These are phyloP conservation scores for Colletotrichum phormii DNA, from an alignment of 2,329 filamentous ascomycete species.

Conservation along the genomic window DNA sequence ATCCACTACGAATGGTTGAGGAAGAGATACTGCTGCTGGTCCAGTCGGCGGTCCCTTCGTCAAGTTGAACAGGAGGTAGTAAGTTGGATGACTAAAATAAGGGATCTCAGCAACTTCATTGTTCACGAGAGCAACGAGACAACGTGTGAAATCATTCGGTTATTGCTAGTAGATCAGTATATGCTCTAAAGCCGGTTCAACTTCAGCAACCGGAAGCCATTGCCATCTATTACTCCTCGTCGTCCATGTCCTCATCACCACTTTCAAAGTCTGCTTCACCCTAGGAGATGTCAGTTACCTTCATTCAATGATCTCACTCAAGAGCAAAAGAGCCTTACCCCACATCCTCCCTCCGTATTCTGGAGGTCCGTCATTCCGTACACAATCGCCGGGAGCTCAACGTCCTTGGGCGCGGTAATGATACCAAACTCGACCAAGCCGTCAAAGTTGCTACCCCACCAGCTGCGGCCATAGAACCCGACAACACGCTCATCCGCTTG, in stretches of 20 bases:
- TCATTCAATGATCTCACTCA: neutral
- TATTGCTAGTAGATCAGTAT: too few relatives aligned
- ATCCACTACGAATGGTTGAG: neutral
- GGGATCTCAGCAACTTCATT: too few relatives aligned
- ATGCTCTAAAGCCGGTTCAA: too few relatives aligned
- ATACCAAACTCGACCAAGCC: conserved; percentile 58
- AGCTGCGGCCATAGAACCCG: conserved; percentile 57
- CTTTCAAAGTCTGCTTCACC: neutral
- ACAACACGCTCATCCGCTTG: conserved; percentile 52
- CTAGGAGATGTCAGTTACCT: neutral
- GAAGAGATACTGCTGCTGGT: conserved; percentile 2
- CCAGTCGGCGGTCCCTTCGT: neutral
- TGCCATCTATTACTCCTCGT: neutral
- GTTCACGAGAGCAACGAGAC: too few relatives aligned
- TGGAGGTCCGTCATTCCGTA: conserved; percentile 56
- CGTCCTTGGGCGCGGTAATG: conserved; percentile 53
- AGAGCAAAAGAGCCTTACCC: neutral
- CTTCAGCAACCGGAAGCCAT: too few relatives aligned
- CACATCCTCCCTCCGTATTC: conserved; percentile 42
- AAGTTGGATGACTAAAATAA: too few relatives aligned
- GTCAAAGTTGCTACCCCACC: conserved; percentile 31
- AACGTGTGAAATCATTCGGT: too few relatives aligned
- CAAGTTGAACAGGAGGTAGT: neutral
- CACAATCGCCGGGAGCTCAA: conserved; percentile 52
- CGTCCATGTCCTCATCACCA: neutral